Evolutionary conservation across 2,329 filamentous ascomycete genomes (phyloP).

Genomic region (Emmonsiellopsis sp.): DNA sequence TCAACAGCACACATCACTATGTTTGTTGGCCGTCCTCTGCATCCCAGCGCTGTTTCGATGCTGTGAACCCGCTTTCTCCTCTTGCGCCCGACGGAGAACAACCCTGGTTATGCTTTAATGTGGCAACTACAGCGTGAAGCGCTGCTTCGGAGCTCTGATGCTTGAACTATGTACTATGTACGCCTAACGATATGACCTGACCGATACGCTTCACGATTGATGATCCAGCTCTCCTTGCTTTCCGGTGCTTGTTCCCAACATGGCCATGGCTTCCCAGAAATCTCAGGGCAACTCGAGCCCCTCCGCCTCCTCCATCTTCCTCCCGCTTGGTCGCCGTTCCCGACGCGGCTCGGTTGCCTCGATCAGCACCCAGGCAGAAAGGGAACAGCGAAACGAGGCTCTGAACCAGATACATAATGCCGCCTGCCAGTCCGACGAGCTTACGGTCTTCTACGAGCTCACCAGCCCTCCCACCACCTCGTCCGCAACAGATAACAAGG

Average conservation of each 20-base stretch:
- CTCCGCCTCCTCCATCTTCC: constrained; percentile 35
- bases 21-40: not conserved
- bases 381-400: constrained; percentile 64
- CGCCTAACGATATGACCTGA: not conserved
- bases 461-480: constrained; percentile 53
- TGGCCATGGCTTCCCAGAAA: constrained; percentile 28
- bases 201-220: not conserved
- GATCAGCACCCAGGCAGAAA: constrained; percentile 50
- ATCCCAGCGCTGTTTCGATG: too few species aligned
- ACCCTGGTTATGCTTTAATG: too few species aligned
- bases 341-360: constrained; percentile 44
- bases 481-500: constrained; percentile 57
- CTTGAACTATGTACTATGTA: not conserved
- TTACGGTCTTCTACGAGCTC: constrained; percentile 94
- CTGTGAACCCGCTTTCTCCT: too few species aligned
- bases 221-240: not conserved
- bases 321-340: constrained; percentile 32
- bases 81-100: too few species aligned
- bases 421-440: constrained; percentile 71
- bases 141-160: not conserved
- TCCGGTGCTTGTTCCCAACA: not conserved
- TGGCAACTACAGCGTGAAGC: too few species aligned
- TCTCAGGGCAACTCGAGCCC: constrained; percentile 33
- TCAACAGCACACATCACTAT: not conserved
- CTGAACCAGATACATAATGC: constrained; percentile 83